Percentiles rank a stretch among this genome's conserved stretches.
These are phyloP conservation scores for Aspergillus tamarii DNA, from an alignment of 2,329 filamentous ascomycete species.

Conservation along the genomic window DNA sequence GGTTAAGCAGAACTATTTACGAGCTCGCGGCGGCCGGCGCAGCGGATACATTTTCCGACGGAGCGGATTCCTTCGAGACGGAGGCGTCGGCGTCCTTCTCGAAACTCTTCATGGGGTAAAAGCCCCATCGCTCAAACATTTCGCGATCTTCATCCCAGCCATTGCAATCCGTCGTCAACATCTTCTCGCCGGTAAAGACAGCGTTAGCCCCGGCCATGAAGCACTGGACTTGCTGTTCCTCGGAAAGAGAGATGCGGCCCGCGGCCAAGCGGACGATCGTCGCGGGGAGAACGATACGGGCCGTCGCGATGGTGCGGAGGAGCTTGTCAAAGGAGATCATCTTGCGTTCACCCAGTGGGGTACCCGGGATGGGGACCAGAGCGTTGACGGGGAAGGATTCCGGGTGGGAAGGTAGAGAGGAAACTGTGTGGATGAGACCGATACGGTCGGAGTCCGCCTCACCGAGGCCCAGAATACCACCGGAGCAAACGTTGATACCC, in stretches of 20 bases:
- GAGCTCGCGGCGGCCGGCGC: conserved; percentile 35
- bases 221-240: conserved; percentile 86
- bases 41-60: conserved; percentile 24
- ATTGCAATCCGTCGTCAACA: conserved; percentile 89
- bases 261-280: conserved; percentile 88
- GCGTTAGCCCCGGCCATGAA: conserved; percentile 92
- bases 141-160: conserved; percentile 86
- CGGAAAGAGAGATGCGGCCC: conserved; percentile 78
- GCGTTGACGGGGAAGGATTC: conserved; percentile 93
- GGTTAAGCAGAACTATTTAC: conserved; percentile 17
- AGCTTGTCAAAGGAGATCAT: conserved; percentile 77
- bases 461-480: conserved; percentile 83
- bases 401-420: conserved; percentile 78
- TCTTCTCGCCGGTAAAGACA: conserved; percentile 95
- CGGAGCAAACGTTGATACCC: conserved; percentile 87
- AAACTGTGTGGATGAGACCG: conserved; percentile 79
- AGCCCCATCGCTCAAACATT: conserved; percentile 82
- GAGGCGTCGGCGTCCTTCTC: conserved; percentile 38
- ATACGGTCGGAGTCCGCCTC: conserved; percentile 79
- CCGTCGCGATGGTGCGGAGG: conserved; percentile 81
- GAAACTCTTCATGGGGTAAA: conserved; percentile 72
- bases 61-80: conserved; percentile 8
- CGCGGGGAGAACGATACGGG: conserved; percentile 77
- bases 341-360: conserved; percentile 75
- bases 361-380: conserved; percentile 87